A percentile compares a stretch with the other conserved stretches of the same genome.
phyloP scores from a whole-genome alignment of 345 rosid genomes.

The Eucalyptus decipiens region DNA sequence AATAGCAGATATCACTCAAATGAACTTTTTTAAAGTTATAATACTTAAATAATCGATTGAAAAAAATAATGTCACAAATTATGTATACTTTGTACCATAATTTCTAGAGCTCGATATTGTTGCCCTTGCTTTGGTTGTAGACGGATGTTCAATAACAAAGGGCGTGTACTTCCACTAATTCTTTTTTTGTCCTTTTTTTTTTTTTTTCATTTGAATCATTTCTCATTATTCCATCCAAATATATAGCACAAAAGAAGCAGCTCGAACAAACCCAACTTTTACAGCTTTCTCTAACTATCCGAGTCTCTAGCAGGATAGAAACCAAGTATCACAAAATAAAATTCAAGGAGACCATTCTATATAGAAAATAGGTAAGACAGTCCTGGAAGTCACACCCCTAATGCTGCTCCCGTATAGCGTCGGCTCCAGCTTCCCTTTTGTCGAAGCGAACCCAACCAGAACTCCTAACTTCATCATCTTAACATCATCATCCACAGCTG shows the following conservation, averaged over 20 bases:
- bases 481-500: slow-evolving; percentile 18
- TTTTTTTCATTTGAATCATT: neutral
- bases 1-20: neutral
- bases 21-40: no score
- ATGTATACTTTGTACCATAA: neutral
- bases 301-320: neutral
- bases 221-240: neutral
- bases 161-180: neutral
- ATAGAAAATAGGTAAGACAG: neutral
- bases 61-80: no score
- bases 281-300: neutral
- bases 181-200: neutral
- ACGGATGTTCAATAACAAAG: neutral
- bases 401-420: rapidly evolving
- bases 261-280: neutral
- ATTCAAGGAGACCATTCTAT: neutral
- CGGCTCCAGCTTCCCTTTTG: no score
- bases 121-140: neutral
- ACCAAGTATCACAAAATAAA: neutral
- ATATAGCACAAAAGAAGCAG: neutral
- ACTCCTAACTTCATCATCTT: neutral
- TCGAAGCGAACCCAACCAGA: neutral
- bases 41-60: no score
- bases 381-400: neutral
- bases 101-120: neutral